phyloP scores from a whole-genome alignment of 805 yeast species.

The Yarrowia yakushimensis region DNA sequence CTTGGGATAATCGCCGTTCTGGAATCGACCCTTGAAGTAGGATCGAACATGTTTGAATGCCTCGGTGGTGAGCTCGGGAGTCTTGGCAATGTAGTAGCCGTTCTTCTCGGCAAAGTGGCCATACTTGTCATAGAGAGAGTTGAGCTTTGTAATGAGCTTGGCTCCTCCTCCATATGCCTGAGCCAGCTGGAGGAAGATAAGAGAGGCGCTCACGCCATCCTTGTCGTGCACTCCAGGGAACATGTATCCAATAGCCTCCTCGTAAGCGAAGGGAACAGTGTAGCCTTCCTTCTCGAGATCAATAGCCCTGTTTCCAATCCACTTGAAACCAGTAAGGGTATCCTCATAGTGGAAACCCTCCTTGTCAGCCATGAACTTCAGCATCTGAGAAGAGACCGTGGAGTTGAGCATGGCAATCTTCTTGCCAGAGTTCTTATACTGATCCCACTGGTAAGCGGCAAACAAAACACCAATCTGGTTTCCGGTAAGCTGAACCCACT shows the following conservation, averaged over 20 bases:
- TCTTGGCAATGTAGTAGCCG: slow-evolving; percentile 73
- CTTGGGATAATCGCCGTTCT: slow-evolving; percentile 42
- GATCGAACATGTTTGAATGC: slow-evolving; percentile 57
- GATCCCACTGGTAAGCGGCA: slow-evolving; percentile 50
- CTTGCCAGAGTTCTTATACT: slow-evolving; percentile 25
- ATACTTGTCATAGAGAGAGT: slow-evolving; percentile 56
- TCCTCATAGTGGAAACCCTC: slow-evolving; percentile 66
- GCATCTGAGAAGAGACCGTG: slow-evolving; percentile 86
- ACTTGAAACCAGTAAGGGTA: slow-evolving; percentile 92
- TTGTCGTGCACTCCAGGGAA: slow-evolving; percentile 80
- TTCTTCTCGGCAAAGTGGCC: slow-evolving; percentile 85
- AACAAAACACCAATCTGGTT: slow-evolving; percentile 86
- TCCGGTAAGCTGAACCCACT: slow-evolving; percentile 82
- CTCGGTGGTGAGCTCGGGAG: slow-evolving; percentile 47
- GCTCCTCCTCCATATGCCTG: slow-evolving; percentile 34
- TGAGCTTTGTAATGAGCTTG: slow-evolving; percentile 50
- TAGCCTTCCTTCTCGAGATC: slow-evolving; percentile 62
- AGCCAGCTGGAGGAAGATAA: slow-evolving; percentile 69
- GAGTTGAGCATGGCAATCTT: slow-evolving; percentile 68
- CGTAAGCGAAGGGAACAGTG: slow-evolving; percentile 82
- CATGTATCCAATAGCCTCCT: slow-evolving; percentile 97
- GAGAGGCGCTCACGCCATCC: slow-evolving; percentile 84
- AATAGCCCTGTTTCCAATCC: slow-evolving; percentile 91
- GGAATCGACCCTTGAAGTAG: slow-evolving; percentile 26
- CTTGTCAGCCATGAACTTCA: slow-evolving; percentile 60